Base-by-base conservation (phyloP, 2,329 filamentous ascomycete genomes). In the Epichloe sp. region DNA sequence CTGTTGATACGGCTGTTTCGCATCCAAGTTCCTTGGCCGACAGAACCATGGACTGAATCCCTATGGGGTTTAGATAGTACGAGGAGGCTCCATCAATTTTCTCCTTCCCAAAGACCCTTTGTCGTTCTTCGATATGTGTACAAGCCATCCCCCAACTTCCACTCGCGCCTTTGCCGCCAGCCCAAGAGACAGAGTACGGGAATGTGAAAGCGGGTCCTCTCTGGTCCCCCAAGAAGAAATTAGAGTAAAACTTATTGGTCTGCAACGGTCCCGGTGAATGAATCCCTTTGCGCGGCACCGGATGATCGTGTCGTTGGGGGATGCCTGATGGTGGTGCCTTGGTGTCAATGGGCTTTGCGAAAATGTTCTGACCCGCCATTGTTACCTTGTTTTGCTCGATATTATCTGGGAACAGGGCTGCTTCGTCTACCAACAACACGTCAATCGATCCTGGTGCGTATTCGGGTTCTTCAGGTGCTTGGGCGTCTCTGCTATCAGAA, bases 241-340 rank as follows among this genome's bases (percentile, higher is more conserved):
- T 93, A 58, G 83, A 76, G 59, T 86, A 88, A 64, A 89, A 90
- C 61, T 87, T 90, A 71, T 90, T 91, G 23, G 86, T 91, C 47
- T 79, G 72, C 44, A 87, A 68, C 3, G 83, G 79, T 0, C 64
- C 63, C 1, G 66, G 58, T 15, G 70, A 64, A 35, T 59, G 62
- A 40, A 84, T 70, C 5, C 78, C 78, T 21, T 71, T 63, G 14
- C 77, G 72, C 41, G 75, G 67, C 26, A 78, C 78, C 0, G 82
- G 82, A 56, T 85, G 82, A 56, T 83, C 78, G 19, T 68, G 58
- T 31, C 71, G 71, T 41, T 67, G 64, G 8, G 60, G 49, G 47
- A 85, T 75, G 34, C 68, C 64, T 0, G 70, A 59, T 1, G 75
- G 72, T 3, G 79, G 79, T 11, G 74, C 63, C 53, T 66, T 70